These are phyloP conservation scores for Pseudopediastrum boryanum DNA, from an alignment of 139 green algal genomes.

Conservation along the genomic window DNA sequence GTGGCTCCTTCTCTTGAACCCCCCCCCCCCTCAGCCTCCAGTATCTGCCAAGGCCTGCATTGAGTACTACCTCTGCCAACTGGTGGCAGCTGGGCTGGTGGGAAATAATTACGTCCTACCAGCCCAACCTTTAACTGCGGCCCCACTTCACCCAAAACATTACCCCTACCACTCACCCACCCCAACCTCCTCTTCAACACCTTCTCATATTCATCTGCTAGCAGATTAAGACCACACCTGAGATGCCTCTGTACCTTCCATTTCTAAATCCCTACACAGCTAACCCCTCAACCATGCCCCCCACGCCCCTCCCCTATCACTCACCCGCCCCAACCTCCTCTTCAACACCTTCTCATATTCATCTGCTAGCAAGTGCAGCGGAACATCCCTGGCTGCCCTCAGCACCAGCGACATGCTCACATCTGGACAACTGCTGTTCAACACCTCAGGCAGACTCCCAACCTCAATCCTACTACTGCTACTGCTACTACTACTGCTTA, in stretches of 20 bases:
- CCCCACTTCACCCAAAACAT: constrained; percentile 40
- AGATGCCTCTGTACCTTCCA: no score
- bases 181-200: constrained; percentile 40
- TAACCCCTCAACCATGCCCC: neutral
- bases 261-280: no score
- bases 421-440: constrained; percentile 25
- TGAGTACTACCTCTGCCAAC: no score
- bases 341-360: constrained; percentile 68
- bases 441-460: constrained; percentile 1
- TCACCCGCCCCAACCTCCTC: neutral
- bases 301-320: constrained; percentile 38
- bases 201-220: constrained; percentile 65
- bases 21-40: no score
- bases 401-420: constrained; percentile 68
- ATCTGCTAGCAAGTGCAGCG: constrained; percentile 55
- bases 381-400: constrained; percentile 64
- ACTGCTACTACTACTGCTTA: neutral
- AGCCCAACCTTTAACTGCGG: no score
- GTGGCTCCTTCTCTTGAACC: no score
- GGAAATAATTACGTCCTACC: no score
- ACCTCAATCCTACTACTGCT: neutral
- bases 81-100: no score
- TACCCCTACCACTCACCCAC: neutral
- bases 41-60: no score
- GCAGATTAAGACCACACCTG: no score